A percentile compares a stretch with the other conserved stretches of the same genome.
phyloP scores from a whole-genome alignment of 1,139 yeast species.

The Geotrichum histeridarum region DNA sequence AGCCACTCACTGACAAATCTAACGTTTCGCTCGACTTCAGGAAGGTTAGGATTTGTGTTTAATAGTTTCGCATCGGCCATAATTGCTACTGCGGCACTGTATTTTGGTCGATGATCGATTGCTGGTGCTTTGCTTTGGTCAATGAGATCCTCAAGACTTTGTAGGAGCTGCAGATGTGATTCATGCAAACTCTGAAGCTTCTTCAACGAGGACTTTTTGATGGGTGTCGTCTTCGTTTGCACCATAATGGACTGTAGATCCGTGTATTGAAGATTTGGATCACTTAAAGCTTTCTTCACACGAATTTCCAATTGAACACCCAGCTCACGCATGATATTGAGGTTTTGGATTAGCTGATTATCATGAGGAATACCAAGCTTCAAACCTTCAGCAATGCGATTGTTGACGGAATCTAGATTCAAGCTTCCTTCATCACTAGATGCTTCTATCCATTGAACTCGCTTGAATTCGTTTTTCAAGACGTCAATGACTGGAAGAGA shows the following conservation, averaged over 20 bases:
- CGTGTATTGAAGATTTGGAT: conserved; percentile 17
- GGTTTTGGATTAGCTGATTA: conserved; percentile 24
- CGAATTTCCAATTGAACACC: conserved; percentile 28
- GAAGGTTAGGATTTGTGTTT: conserved; percentile 22
- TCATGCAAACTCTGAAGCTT: conserved; percentile 13
- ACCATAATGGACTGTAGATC: conserved; percentile 20
- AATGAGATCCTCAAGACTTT: conserved; percentile 20
- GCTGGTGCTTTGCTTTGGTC: conserved; percentile 28
- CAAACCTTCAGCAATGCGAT: conserved; percentile 44
- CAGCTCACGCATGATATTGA: conserved; percentile 20
- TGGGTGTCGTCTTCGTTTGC: conserved; percentile 20
- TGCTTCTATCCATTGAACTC: conserved; percentile 48
- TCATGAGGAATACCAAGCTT: conserved; percentile 32
- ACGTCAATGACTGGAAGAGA: conserved; percentile 49
- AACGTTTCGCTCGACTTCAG: conserved; percentile 24
- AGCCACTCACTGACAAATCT: conserved; percentile 42
- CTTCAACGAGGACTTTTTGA: conserved; percentile 14
- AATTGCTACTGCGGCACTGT: conserved; percentile 28
- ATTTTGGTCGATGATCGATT: conserved; percentile 34
- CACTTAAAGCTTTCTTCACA: conserved; percentile 16
- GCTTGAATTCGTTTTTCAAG: conserved; percentile 47
- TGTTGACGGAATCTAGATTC: conserved; percentile 38
- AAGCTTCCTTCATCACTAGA: conserved; percentile 28
- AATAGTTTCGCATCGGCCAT: conserved; percentile 29
- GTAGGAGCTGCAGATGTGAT: conserved; percentile 11